phyloP scores from a whole-genome alignment of 345 rosid genomes.

The Melastoma malabathricum region DNA sequence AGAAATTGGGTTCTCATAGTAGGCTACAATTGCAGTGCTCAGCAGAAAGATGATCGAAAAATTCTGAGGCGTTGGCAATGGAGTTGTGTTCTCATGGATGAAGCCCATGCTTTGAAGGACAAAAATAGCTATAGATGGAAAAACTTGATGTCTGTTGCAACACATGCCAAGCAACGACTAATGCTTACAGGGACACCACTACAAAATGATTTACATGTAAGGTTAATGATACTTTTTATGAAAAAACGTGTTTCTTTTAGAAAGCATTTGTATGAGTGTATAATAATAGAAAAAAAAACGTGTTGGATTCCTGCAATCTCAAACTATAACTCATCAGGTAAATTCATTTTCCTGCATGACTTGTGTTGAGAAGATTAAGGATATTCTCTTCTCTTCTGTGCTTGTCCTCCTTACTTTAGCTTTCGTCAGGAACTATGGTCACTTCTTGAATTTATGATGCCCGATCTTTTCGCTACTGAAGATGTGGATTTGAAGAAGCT shows the following conservation, averaged over 20 bases:
- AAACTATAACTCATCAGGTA: too few species aligned
- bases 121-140: conserved; percentile 97
- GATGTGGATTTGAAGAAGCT: conserved; percentile 85
- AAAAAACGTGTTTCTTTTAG: too few species aligned
- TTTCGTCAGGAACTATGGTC: conserved; percentile 86
- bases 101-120: conserved; percentile 97
- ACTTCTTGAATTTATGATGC: conserved; percentile 89
- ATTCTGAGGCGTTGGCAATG: conserved; percentile 81
- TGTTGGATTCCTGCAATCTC: too few species aligned
- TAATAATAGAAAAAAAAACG: too few species aligned
- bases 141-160: conserved; percentile 79
- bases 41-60: conserved; percentile 96
- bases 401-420: conserved; percentile 5
- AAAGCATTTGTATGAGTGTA: too few species aligned
- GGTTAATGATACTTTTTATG: not conserved
- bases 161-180: conserved; percentile 87
- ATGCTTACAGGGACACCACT: conserved; percentile 98
- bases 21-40: conserved; percentile 41
- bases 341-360: too few species aligned
- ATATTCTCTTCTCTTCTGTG: conserved; percentile 1
- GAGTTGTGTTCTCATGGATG: conserved; percentile 98
- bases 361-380: not conserved
- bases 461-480: conserved; percentile 86
- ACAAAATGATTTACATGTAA: conserved; percentile 96
- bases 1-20: conserved; percentile 6